Evolutionary conservation across 1,284 basidiomycete species (phyloP).

Genomic region (Wolfiporia cocos): DNA sequence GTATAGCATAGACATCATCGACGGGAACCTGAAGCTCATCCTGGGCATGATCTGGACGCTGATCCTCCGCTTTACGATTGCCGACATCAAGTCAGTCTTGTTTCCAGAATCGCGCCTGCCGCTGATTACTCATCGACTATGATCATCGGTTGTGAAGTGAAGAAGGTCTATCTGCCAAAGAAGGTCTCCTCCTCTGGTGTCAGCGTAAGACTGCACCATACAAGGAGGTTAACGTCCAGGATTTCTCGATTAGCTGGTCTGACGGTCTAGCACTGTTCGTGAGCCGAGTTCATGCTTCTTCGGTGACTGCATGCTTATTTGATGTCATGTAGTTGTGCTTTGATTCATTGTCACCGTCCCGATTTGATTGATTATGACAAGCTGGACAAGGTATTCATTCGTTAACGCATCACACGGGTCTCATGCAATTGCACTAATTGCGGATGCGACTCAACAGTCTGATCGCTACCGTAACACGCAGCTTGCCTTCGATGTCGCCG

Average conservation of each 20-base stretch:
- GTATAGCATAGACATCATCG: conserved; percentile 77
- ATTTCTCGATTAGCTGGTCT: conserved; percentile 90
- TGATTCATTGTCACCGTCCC: conserved; percentile 96
- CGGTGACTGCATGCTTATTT: neutral
- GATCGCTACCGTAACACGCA: conserved; percentile 80
- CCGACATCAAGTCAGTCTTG: conserved; percentile 82
- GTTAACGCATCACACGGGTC: neutral
- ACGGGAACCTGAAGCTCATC: conserved; percentile 95
- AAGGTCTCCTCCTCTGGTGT: conserved; percentile 95
- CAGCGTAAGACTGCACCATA: conserved; percentile 94
- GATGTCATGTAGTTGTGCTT: conserved; percentile 60
- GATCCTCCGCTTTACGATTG: conserved; percentile 95
- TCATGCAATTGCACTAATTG: neutral
- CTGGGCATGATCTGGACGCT: conserved; percentile 99
- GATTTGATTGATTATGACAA: conserved; percentile 88
- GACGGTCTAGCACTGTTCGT: conserved; percentile 92
- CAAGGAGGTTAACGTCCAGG: conserved; percentile 87
- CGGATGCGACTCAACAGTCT: conserved; percentile 38
- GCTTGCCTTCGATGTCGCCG: conserved; percentile 83
- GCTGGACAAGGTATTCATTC: conserved; percentile 60
- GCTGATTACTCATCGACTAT: too few species aligned
- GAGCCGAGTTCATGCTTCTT: neutral
- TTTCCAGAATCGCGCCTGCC: too few species aligned
- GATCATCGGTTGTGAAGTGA: conserved; percentile 49
- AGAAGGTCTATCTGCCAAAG: conserved; percentile 95